Evolutionary conservation across 1,284 basidiomycete genomes (phyloP), one percentile per base, ranked within the genome.

Genomic region (Sporisorium reilianum): DNA sequence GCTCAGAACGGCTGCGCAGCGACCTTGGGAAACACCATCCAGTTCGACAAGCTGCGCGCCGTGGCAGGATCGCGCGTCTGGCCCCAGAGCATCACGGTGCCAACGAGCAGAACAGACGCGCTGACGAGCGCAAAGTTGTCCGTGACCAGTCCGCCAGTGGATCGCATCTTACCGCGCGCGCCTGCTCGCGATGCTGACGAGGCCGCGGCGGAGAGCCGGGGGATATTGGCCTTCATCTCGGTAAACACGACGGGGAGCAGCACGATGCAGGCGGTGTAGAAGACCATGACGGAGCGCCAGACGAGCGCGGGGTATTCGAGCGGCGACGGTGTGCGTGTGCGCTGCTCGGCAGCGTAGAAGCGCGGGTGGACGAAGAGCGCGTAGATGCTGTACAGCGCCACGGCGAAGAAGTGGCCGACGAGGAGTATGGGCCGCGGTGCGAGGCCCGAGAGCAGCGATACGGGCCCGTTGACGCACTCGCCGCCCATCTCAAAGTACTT

Each of bases 401-500:
- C 96, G 26, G 89, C 87, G 88, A 97, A 99, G 87, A 99, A 99
- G 87, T 99, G 96, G 78, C 89, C 90, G 79, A 92, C 91, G 26
- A 99, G 90, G 41, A 94, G 86, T 26, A 89, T 74, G 0, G 94
- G 93, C 22, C 91, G 90, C 1, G 93, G 92, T 2, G 90, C 88
- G 57, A 96, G 80, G 11, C 87, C 75, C 3, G 69, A 80, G n/a
- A 79, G 51, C 30, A 78, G 45, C 32, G 72, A 65, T 14, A 98
- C 94, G 1, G 97, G 97, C 1, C 92, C 96, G 32, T 89, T 88
- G 56, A 98, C 86, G 80, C 94, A 94, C 79, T 94, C 90, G 0
- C 96, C 97, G 23, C 96, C 96, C 8, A 89, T 88, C 84, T 97
- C 93, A 82, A 99, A 97, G 87, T 99, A 99, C 83, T 93, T 93